Conservation (phyloP, 371 early-diverging fungal genomes). For the Haplosporangium sp. region DNA sequence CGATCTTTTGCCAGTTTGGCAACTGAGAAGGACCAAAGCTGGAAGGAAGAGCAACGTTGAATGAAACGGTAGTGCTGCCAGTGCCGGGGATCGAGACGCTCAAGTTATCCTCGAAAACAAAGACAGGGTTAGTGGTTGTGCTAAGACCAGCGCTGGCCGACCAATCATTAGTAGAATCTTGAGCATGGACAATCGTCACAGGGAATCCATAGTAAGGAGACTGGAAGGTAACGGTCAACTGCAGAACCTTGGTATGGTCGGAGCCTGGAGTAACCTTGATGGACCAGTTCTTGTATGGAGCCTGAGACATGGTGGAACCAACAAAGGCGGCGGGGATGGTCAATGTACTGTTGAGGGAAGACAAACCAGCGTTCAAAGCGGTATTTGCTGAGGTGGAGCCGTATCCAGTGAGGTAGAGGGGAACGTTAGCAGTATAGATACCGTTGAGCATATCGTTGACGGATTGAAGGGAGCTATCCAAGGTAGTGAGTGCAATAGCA, state of each 20-base stretch:
- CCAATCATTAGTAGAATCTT: conserved; percentile 13
- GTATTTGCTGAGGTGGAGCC: conserved; percentile 15
- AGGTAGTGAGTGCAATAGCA: conserved; percentile 24
- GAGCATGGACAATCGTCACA: conserved; percentile 11
- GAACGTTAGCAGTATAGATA: conserved; percentile 7
- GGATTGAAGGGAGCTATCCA: conserved; percentile 17
- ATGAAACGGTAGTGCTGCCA: conserved; percentile 23
- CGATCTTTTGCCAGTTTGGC: conserved; percentile 10
- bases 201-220: conserved; percentile 50
- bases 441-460: conserved; percentile 10
- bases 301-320: conserved; percentile 37
- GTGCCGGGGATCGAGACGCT: conserved; percentile 28
- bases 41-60: conserved; percentile 16
- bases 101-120: conserved; percentile 24
- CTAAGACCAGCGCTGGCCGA: not conserved
- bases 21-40: not conserved
- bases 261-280: conserved; percentile 33
- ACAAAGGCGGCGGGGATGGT: conserved; percentile 18
- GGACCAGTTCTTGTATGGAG: conserved; percentile 41
- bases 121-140: not conserved
- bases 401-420: conserved; percentile 27
- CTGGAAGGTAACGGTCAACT: conserved; percentile 44
- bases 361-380: conserved; percentile 42
- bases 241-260: conserved; percentile 9
- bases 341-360: conserved; percentile 14